Evolutionary conservation across 495 filamentous ascomycete genomes (phyloP), one percentile per base, ranked within the genome.

Genomic region (Annulohypoxylon maeteangense): DNA sequence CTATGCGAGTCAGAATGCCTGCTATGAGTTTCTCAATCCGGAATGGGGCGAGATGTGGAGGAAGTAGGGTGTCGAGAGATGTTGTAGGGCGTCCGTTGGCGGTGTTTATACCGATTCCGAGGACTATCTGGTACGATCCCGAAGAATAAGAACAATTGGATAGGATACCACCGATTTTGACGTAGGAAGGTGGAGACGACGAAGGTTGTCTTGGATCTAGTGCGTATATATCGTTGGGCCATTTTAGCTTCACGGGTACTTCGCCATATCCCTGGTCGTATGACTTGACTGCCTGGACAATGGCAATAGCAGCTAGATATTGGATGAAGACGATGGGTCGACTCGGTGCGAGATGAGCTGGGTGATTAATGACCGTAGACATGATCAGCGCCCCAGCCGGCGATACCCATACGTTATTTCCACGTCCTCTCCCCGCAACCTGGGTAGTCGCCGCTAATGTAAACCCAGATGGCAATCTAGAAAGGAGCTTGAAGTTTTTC

Each of bases 221-320:
- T 0, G 92, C 94, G 77, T 94, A 98, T 66, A 99, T 92, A 76
- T 99, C 95, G 68, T 99, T 99, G 7, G 95, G 95, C 95, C 95
- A 99, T 80, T 99, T 99, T 34, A 99, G 76, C 77, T 92, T 93
- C 38, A 98, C 87, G 7, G 92, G 92, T 31, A 97, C 67, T 0
- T 86, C 80, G 36, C 86, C 83, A 77, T 96, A 98, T 16, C 77
- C 79, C 8, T 55, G 57, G 50, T 91, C 93, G 75, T 98, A 99
- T 25, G 83, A 85, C 70, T 92, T 90, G 73, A 98, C 89, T 0
- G 93, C 95, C 62, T 93, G 88, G 7, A 97, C 90, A 32, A 93
- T 91, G n/a, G 95, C 96, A 47, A 99, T 84, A 3, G 93, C 94
- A 1, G 93, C 90, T 12, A 99, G 85, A 73, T 99, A 98, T 75